phyloP scores from a whole-genome alignment of 1,139 yeast genomes.

The Geotrichum citri-aurantii region DNA sequence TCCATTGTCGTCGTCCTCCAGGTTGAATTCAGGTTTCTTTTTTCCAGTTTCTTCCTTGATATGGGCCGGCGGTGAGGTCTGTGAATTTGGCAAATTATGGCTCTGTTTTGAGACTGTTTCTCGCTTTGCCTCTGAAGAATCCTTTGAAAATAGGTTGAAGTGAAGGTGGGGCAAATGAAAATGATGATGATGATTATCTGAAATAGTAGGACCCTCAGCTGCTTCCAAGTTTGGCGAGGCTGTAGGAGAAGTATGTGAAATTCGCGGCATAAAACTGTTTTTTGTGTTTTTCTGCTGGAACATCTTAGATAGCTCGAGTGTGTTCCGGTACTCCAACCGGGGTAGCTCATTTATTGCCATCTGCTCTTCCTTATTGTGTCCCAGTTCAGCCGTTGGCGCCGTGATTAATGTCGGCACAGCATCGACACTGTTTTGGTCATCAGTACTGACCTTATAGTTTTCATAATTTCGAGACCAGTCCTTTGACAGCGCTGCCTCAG shows the following conservation, averaged over 20 bases:
- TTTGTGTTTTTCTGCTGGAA: background rate
- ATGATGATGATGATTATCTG: background rate
- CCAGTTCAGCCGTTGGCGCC: background rate
- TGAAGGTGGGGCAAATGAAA: background rate
- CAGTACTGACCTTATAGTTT: background rate
- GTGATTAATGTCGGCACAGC: background rate
- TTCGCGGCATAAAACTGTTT: background rate
- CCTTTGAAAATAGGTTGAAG: background rate
- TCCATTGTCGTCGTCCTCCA: background rate
- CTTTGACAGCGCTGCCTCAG: conserved; percentile 25
- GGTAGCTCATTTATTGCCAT: background rate
- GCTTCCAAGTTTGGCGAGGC: background rate
- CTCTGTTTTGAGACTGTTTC: background rate
- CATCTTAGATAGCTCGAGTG: background rate
- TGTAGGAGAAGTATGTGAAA: background rate
- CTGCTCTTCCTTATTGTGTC: background rate
- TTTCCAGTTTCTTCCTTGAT: background rate
- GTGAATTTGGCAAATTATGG: background rate
- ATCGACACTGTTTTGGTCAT: background rate
- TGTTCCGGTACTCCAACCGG: background rate
- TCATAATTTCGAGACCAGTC: background rate
- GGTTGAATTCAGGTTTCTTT: background rate
- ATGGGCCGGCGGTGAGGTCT: background rate
- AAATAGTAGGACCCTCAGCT: background rate
- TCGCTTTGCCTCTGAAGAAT: background rate